A percentile compares a stretch with the other conserved stretches of the same genome.
Conservation (phyloP, 495 filamentous ascomycete genomes). For the Clohesyomyces aquaticus region DNA sequence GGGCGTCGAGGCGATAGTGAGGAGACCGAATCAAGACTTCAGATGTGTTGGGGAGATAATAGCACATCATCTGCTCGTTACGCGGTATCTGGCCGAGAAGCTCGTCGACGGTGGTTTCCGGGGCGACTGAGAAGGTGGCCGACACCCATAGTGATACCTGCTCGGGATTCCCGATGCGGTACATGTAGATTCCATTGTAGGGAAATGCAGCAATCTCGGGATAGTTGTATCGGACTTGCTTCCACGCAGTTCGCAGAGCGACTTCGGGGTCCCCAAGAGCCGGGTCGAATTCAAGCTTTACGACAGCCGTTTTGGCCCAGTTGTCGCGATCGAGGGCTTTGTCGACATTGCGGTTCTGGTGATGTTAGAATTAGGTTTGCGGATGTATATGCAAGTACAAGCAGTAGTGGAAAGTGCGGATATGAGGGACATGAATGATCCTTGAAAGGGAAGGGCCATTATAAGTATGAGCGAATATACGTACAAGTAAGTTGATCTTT, state of each 20-base stretch:
- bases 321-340: conserved; percentile 18
- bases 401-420: no score
- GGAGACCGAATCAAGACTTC: conserved; percentile 12
- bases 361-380: no score
- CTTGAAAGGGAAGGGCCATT: no score
- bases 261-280: conserved; percentile 12
- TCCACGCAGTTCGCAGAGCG: conserved; percentile 10
- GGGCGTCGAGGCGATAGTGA: conserved; percentile 12
- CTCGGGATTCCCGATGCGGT: conserved; percentile 14
- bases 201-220: conserved; percentile 19
- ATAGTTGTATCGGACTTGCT: conserved; percentile 25
- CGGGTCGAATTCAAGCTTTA: conserved; percentile 17
- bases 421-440: no score
- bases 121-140: not conserved
- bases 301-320: conserved; percentile 19
- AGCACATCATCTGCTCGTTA: conserved; percentile 17
- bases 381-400: no score
- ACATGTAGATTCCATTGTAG: conserved; percentile 14
- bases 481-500: conserved; percentile 17
- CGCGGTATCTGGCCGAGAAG: conserved; percentile 3
- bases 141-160: conserved; percentile 13
- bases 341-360: conserved; percentile 21
- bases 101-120: conserved; percentile 1
- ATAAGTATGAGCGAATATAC: no score
- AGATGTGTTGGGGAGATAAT: conserved; percentile 4